Base-by-base conservation (phyloP, 108 stramenopile genomes). In the Bacterosira constricta region DNA sequence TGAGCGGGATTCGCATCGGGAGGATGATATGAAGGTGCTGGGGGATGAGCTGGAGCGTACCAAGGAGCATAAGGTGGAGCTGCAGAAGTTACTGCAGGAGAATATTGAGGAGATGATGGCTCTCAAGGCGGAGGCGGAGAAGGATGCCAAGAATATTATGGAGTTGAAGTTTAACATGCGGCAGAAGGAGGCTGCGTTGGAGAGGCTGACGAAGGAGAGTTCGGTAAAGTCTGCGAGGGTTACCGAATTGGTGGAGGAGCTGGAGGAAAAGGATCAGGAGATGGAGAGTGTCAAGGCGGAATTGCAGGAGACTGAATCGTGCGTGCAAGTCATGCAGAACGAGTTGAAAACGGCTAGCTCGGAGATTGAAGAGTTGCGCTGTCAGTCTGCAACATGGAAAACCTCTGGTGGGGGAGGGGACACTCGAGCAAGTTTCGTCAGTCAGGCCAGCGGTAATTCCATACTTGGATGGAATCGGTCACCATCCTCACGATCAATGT, bases 61-160 rank as follows among this genome's bases (percentile, higher is more conserved):
- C 6, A 47, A 34, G 61, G 55, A 77, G 27, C 59, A 56, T 44
- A 61, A 71, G 44, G 69, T 46, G 30, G 62, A 45, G 8, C 70
- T 70, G 69, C 77, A 78, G 29, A 18, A 45, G 6, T 36, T 45
- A 15, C 37, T 78, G 8, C 63, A 78, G 27, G 63, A 78, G 23
- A 70, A 61, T 51, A 58, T 78, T 21, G 77, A 78, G 45, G 69
- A 71, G 51, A 70, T 78, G 63, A 70, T 70, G 63, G 69, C 70
- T 38, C 26, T 78, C 7, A 65, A 68, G 29, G n/a, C 27, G 9
- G 69, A 70, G 49, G 35, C 39, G 13, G 77, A 78, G 11, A 36
- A 27, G 35, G 63, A 45, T 27, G 52, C 69, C 27, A 58, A 62
- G 18, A 26, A 63, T 8, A 78, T 70, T 21, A 39, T 50, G 46